Conservation (phyloP, 441 rosid species). For the Raphanus hybrid region DNA sequence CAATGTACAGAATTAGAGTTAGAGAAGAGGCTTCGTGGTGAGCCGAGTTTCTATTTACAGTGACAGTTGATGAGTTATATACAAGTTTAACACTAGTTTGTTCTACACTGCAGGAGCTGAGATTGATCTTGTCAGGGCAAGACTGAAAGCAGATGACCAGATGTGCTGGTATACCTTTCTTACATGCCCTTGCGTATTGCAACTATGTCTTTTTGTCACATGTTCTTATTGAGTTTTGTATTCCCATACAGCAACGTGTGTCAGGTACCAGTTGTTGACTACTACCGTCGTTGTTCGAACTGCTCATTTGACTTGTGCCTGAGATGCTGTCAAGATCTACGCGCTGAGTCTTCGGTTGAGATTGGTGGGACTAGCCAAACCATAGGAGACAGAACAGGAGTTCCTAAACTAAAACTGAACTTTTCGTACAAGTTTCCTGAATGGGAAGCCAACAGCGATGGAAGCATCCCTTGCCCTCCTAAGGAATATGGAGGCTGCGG, state of each 20-base stretch:
- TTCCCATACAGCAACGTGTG: constrained; percentile 79
- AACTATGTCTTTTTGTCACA: neutral
- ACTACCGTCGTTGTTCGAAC: constrained; percentile 86
- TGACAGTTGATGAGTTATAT: constrained; percentile 22
- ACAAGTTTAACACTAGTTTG: constrained; percentile 20
- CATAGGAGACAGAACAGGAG: constrained; percentile 34
- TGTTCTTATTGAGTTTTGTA: constrained; percentile 29
- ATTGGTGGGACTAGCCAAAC: constrained; percentile 47
- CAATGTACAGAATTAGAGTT: constrained; percentile 87
- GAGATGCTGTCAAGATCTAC: constrained; percentile 93
- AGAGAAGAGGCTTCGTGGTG: constrained; percentile 83
- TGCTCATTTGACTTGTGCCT: constrained; percentile 89
- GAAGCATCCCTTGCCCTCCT: constrained; percentile 93
- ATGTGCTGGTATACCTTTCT: constrained; percentile 81
- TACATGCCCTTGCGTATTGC: constrained; percentile 8
- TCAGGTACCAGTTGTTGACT: constrained; percentile 90
- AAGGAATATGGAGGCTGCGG: constrained; percentile 87
- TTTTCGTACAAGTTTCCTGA: constrained; percentile 65
- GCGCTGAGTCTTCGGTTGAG: constrained; percentile 53
- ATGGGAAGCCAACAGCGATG: constrained; percentile 84
- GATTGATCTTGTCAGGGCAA: constrained; percentile 77
- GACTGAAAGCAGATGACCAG: constrained; percentile 94
- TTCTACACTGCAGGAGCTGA: constrained; percentile 64
- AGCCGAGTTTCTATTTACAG: constrained; percentile 37
- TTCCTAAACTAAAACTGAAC: constrained; percentile 48